These are phyloP conservation scores for Alternaria consortialis DNA, from an alignment of 2,329 filamentous ascomycete genomes.

Conservation along the genomic window DNA sequence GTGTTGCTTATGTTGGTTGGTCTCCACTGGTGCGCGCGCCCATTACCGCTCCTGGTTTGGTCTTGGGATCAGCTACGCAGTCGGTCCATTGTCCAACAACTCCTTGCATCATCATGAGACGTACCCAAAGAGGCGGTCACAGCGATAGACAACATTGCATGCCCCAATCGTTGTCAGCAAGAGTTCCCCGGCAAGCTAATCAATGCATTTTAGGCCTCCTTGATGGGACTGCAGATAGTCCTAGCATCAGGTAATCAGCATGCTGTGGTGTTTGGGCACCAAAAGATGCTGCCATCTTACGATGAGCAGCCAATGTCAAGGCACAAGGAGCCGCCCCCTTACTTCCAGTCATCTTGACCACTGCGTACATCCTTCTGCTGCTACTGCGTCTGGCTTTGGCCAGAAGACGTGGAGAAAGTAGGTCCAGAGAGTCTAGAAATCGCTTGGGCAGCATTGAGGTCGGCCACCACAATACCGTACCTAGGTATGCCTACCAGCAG, in stretches of 20 bases:
- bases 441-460: not conserved
- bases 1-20: not conserved
- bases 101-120: slow-evolving; percentile 3
- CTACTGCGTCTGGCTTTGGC: not conserved
- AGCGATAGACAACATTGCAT: not conserved
- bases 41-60: slow-evolving; percentile 7
- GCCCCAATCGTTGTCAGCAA: not conserved
- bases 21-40: slow-evolving; percentile 3
- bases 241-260: slow-evolving; percentile 5
- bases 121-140: not conserved
- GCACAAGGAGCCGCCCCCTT: not conserved
- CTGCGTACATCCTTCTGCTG: not conserved
- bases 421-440: not conserved
- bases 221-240: slow-evolving; percentile 7
- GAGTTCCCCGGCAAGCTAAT: not conserved
- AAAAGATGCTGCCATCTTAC: not conserved
- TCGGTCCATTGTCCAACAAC: not conserved
- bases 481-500: not conserved
- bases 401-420: not conserved
- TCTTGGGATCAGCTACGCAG: not conserved
- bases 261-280: not conserved
- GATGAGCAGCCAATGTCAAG: not conserved
- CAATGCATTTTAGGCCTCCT: slow-evolving; percentile 1
- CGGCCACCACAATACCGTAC: not conserved
- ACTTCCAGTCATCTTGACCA: not conserved